A percentile compares a stretch with the other conserved stretches of the same genome.
These are phyloP conservation scores for Penicillium hordei DNA, from an alignment of 2,329 filamentous ascomycete species.

Conservation along the genomic window DNA sequence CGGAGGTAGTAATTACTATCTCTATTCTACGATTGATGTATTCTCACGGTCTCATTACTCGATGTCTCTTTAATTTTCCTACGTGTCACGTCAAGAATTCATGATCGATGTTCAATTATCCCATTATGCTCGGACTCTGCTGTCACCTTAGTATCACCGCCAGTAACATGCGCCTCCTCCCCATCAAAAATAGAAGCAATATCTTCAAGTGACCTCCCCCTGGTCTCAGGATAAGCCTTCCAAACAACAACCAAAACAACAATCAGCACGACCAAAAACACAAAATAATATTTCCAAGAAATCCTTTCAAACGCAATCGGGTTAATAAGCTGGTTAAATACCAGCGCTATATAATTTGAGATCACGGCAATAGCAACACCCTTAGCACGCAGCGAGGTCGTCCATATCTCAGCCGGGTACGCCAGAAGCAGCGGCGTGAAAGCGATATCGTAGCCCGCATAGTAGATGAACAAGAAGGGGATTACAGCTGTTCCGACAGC, in stretches of 20 bases:
- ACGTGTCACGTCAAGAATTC: neutral
- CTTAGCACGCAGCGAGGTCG: constrained; percentile 25
- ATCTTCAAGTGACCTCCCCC: constrained; percentile 3
- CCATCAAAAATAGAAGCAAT: constrained; percentile 3
- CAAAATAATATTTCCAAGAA: constrained; percentile 8
- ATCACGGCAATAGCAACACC: constrained; percentile 25
- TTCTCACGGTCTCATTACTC: neutral
- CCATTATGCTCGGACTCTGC: neutral
- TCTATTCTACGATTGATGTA: neutral
- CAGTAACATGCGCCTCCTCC: neutral
- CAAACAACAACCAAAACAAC: constrained; percentile 3
- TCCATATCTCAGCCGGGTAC: constrained; percentile 29
- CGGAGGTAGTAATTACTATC: neutral
- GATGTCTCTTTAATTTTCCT: neutral
- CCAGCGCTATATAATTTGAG: constrained; percentile 2
- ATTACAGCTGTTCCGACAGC: constrained; percentile 29
- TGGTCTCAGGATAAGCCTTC: constrained; percentile 6
- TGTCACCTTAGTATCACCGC: neutral
- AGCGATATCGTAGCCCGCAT: constrained; percentile 28
- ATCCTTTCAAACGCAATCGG: constrained; percentile 5
- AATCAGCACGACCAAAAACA: constrained; percentile 4
- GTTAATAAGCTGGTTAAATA: constrained; percentile 7
- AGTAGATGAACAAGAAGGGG: constrained; percentile 32
- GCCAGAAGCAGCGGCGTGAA: constrained; percentile 24
- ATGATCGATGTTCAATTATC: neutral